phyloP scores from a whole-genome alignment of 441 rosid genomes.

The Brassica balearica region DNA sequence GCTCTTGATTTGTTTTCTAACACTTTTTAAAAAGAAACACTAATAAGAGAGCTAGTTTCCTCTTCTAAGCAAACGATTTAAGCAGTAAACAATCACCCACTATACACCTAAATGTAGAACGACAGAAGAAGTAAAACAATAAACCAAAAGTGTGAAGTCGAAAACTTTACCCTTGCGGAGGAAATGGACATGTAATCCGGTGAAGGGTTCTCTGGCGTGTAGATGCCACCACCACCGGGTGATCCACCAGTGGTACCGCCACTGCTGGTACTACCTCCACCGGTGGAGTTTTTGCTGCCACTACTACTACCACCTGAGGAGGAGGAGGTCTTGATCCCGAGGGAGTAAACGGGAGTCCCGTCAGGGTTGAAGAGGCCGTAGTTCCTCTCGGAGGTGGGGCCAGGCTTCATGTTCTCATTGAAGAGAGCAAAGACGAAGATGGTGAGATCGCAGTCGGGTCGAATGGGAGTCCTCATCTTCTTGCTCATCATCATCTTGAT shows the following conservation, averaged over 20 bases:
- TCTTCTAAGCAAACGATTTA: background rate
- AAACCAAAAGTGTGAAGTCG: constrained; percentile 26
- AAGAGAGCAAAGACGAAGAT: constrained; percentile 88
- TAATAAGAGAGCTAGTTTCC: background rate
- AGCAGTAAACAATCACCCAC: constrained; percentile 5
- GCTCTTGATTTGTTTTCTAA: background rate
- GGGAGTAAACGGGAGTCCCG: constrained; percentile 72
- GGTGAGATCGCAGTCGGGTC: constrained; percentile 67
- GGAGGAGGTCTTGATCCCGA: constrained; percentile 48
- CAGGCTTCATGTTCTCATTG: constrained; percentile 94
- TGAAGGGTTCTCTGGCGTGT: constrained; percentile 57
- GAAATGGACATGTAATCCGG: constrained; percentile 90
- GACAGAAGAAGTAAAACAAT: constrained; percentile 7
- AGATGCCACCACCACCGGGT: constrained; percentile 36
- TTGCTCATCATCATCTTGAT: constrained; percentile 63
- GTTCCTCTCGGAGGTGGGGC: constrained; percentile 95
- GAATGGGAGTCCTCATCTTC: constrained; percentile 82
- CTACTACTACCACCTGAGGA: constrained; percentile 16
- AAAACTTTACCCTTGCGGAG: constrained; percentile 55
- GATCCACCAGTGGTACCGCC: constrained; percentile 40
- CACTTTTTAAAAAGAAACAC: background rate
- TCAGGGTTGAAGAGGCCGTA: constrained; percentile 94
- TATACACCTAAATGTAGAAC: constrained; percentile 11
- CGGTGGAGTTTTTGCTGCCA: constrained; percentile 36
- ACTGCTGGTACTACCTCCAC: constrained; percentile 27